Percentiles rank a stretch among this genome's conserved stretches.
These are phyloP conservation scores for Purshia tridentata DNA, from an alignment of 306 rosid species.

Conservation along the genomic window DNA sequence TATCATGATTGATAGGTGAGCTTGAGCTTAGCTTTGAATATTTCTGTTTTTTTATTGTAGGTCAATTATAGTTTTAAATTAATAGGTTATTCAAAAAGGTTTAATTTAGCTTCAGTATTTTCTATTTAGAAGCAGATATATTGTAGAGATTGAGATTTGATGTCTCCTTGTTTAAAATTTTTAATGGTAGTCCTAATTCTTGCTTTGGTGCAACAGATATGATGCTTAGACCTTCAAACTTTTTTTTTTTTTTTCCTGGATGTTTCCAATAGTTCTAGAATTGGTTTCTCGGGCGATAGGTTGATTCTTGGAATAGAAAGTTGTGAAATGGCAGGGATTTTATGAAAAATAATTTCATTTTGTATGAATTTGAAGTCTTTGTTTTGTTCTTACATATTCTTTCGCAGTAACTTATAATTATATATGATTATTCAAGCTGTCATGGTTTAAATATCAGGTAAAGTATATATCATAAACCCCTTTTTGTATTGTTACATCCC, in stretches of 20 bases:
- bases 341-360: too few species aligned
- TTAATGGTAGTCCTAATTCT: background rate
- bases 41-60: background rate
- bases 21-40: background rate
- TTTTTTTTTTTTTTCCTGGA: background rate
- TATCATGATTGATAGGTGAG: constrained; percentile 81
- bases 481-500: too few species aligned
- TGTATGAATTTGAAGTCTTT: too few species aligned
- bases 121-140: background rate
- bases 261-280: too few species aligned
- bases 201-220: background rate
- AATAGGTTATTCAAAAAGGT: background rate
- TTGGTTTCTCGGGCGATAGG: too few species aligned
- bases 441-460: too few species aligned
- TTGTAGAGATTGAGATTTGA: background rate
- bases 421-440: too few species aligned
- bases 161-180: background rate
- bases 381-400: too few species aligned
- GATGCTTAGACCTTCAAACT: background rate
- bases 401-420: too few species aligned
- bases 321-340: too few species aligned
- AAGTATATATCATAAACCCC: too few species aligned
- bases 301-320: too few species aligned
- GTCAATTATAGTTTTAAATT: background rate
- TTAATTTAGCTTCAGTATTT: background rate